Percentiles rank a stretch among this genome's conserved stretches.
These are phyloP conservation scores for Aechmea fasciata DNA, from an alignment of 176 grass and related monocot genomes.

Conservation along the genomic window DNA sequence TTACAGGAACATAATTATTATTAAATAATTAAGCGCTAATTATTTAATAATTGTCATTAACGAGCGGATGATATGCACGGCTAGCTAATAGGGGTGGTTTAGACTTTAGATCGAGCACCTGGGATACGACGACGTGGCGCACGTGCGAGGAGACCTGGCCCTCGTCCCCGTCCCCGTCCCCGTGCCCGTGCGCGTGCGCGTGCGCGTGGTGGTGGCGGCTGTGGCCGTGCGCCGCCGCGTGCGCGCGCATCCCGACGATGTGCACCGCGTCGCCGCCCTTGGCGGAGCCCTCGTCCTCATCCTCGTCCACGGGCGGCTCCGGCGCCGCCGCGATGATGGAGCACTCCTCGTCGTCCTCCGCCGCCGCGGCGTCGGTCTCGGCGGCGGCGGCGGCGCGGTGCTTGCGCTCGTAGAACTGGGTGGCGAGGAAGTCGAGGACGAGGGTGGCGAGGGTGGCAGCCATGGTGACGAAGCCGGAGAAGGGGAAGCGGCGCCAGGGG, in stretches of 20 bases:
- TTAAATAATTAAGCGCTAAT: background rate
- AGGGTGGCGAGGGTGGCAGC: slow-evolving; percentile 69
- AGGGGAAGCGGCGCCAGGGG: slow-evolving; percentile 67
- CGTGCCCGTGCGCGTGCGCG: slow-evolving; percentile 12
- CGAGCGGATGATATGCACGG: background rate
- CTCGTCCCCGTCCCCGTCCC: slow-evolving; percentile 12
- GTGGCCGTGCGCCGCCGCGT: slow-evolving; percentile 4
- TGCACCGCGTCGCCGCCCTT: background rate
- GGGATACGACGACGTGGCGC: slow-evolving; percentile 70
- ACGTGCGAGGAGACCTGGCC: slow-evolving; percentile 33
- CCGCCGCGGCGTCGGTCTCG: background rate
- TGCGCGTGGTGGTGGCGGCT: slow-evolving; percentile 22
- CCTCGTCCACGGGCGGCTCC: slow-evolving; percentile 1
- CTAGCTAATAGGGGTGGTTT: background rate
- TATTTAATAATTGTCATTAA: background rate
- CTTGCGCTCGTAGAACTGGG: slow-evolving; percentile 55
- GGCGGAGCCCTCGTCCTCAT: background rate
- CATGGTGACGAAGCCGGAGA: slow-evolving; percentile 87
- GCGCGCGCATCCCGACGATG: slow-evolving; percentile 9
- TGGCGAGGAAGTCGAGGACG: slow-evolving; percentile 58
- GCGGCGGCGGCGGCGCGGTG: slow-evolving; percentile 2
- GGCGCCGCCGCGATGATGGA: slow-evolving; percentile 9
- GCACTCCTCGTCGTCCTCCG: background rate
- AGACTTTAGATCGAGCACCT: slow-evolving; percentile 33
- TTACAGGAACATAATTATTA: background rate